Base-by-base conservation (phyloP, 164 flowering plant species). In the Piper longum region DNA sequence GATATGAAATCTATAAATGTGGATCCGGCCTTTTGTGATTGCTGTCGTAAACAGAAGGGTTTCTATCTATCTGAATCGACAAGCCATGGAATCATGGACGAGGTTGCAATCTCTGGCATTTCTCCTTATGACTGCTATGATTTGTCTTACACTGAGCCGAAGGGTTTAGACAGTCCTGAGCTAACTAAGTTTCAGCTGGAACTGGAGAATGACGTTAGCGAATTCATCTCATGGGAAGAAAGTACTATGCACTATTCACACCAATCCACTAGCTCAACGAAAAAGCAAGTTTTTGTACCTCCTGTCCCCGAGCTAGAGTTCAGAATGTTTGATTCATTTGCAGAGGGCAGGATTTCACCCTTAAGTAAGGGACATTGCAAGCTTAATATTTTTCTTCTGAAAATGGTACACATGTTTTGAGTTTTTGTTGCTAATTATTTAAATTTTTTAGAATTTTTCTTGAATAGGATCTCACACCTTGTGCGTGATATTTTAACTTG, bases 131-230 rank as follows among this genome's bases (percentile, higher is more conserved):
- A 45, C 4, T 57, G 62, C 56, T 14, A 57, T 45, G 67, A 65
- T 26, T 43, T 65, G 42, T 57, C 58, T 54, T 43, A 54, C 43
- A 61, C 56, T 19, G 63, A 70, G 39, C 48, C 58, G 9, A 66
- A 60, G 9, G 73, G 68, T 61, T 64, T 71, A 26, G 76, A 83
- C 68, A 74, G 66, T 59, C 64, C 66, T 59, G 74, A 63, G 61
- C 66, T 67, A 56, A 57, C 62, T 58, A 73, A 68, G 48, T 45
- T 62, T 63, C 75, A 66, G n/a, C 57, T 64, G 3, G 66, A 66
- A 55, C 62, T 62, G 64, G 65, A 57, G 0, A 69, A 54, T 54
- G 77, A 77, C 60, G 60, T 43, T 57, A 71, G 73, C 16, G 19
- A 60, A 51, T 41, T 60, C n/a, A 56, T 59, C 60, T 66, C 58